Base-by-base conservation (phyloP, 345 rosid species). In the Populus euphratica region DNA sequence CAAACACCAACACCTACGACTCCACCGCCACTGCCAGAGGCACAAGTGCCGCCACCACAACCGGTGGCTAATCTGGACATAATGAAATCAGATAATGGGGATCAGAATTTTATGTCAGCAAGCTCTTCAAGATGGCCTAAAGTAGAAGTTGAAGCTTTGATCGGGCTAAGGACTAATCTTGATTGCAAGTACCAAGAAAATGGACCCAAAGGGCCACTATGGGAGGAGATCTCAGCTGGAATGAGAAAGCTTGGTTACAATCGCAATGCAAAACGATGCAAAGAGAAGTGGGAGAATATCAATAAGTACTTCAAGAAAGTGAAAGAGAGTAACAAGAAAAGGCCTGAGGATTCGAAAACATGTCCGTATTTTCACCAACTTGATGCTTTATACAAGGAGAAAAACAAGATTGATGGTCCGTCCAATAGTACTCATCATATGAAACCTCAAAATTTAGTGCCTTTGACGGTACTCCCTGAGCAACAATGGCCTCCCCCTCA, bases 301-400 rank as follows among this genome's bases (percentile, higher is more conserved):
- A 91, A 91, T 85, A 91, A 91, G 76, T 91, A 91, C 73, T 91
- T 86, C 90, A 91, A 91, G 89, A 91, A 87, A 79, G 96, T 90
- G 66, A 91, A 90, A 72, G 96, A 91, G 76, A 90, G 93, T 84
- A 90, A 83, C 87, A 90, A 85, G 83, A 86, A 81, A 83, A 87
- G 96, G 68, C 93, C 92, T 2, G 87, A 90, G 76, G 96, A 90
- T 76, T 91, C 96, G 13, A 91, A 91, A 78, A 91, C 96, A 44
- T 91, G 96, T 68, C 96, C 96, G 20, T 91, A 91, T 73, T 91
- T 90, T 78, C 90, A 90, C 68, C 92, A 87, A 75, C 93, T 91
- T 12, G 91, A 88, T 27, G 96, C 92, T 65, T 89, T 93, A 13
- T 87, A 93, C 81, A 87, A 81, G 75, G 88, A 88, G 77, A 86